Percentiles rank a stretch among this genome's conserved stretches.
Evolutionary conservation across 495 filamentous ascomycete genomes (phyloP).

Genomic region (Aspergillus baeticus): DNA sequence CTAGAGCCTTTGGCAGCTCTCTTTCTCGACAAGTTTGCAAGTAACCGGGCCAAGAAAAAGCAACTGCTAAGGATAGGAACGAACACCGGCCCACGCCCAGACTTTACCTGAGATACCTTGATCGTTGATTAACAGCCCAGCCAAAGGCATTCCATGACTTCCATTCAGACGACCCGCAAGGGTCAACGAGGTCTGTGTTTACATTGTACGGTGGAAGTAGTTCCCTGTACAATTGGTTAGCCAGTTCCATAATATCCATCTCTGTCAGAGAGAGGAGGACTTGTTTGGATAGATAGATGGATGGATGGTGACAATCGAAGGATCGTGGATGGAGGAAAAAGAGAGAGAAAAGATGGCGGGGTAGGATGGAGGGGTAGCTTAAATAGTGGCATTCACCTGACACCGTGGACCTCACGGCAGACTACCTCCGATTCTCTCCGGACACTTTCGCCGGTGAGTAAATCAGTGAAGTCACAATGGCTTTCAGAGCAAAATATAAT

Average conservation of each 20-base stretch:
- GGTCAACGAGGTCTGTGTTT: constrained; percentile 16
- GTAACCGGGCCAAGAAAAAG: constrained; percentile 6
- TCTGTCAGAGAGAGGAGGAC: constrained; percentile 17
- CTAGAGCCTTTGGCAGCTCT: constrained; percentile 25
- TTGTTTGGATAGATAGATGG: constrained; percentile 10
- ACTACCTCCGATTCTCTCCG: constrained; percentile 8
- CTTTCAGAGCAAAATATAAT: not conserved
- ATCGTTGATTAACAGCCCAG: constrained; percentile 43
- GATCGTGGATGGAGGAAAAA: constrained; percentile 1
- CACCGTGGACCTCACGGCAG: not conserved
- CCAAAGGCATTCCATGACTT: constrained; percentile 44
- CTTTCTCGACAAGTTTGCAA: not conserved
- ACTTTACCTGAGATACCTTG: constrained; percentile 64
- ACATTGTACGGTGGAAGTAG: constrained; percentile 17
- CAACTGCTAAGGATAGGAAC: constrained; percentile 35
- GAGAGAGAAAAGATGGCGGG: constrained; percentile 13
- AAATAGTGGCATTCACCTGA: not conserved
- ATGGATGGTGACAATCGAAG: not conserved
- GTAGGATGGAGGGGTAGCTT: constrained; percentile 13
- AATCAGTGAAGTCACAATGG: constrained; percentile 17
- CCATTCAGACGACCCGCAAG: constrained; percentile 20
- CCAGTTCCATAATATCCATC: not conserved
- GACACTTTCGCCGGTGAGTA: constrained; percentile 15
- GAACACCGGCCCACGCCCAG: constrained; percentile 70
- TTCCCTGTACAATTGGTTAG: constrained; percentile 18